phyloP scores from a whole-genome alignment of 495 filamentous ascomycete species.

The Tuber borchii region DNA sequence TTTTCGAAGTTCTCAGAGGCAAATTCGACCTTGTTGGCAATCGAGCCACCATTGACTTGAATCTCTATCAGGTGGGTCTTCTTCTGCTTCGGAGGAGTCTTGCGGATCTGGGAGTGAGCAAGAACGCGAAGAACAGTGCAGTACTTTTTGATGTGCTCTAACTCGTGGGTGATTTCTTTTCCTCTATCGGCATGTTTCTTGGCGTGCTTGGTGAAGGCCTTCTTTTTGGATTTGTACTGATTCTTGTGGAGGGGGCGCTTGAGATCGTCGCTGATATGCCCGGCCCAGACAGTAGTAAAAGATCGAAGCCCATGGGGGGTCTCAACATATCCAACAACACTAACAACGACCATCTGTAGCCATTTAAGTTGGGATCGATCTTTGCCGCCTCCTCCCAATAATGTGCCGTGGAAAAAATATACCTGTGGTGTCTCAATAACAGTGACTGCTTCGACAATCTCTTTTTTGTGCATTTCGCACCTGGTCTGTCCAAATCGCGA shows the following conservation, averaged over 20 bases:
- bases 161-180: slow-evolving; percentile 84
- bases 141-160: slow-evolving; percentile 99
- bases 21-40: slow-evolving; percentile 94
- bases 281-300: slow-evolving; percentile 98
- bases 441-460: slow-evolving; percentile 97
- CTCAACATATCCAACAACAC: slow-evolving; percentile 99
- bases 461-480: slow-evolving; percentile 99
- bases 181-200: slow-evolving; percentile 98
- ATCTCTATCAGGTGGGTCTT: slow-evolving; percentile 99
- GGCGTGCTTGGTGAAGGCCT: slow-evolving; percentile 99
- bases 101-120: slow-evolving; percentile 98
- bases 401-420: slow-evolving; percentile 48
- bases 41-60: slow-evolving; percentile 95
- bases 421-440: slow-evolving; percentile 99
- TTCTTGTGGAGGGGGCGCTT: slow-evolving; percentile 99
- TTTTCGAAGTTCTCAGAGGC: slow-evolving; percentile 95
- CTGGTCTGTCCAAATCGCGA: slow-evolving; percentile 97
- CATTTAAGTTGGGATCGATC: slow-evolving; percentile 55
- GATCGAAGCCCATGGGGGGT: slow-evolving; percentile 99
- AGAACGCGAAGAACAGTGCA: slow-evolving; percentile 99
- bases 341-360: slow-evolving; percentile 88
- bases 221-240: slow-evolving; percentile 99
- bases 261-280: slow-evolving; percentile 96
- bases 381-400: too few relatives aligned
- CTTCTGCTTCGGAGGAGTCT: slow-evolving; percentile 99